Evolutionary conservation across 1,139 yeast genomes (phyloP).

Genomic region (Geotrichum siamense): DNA sequence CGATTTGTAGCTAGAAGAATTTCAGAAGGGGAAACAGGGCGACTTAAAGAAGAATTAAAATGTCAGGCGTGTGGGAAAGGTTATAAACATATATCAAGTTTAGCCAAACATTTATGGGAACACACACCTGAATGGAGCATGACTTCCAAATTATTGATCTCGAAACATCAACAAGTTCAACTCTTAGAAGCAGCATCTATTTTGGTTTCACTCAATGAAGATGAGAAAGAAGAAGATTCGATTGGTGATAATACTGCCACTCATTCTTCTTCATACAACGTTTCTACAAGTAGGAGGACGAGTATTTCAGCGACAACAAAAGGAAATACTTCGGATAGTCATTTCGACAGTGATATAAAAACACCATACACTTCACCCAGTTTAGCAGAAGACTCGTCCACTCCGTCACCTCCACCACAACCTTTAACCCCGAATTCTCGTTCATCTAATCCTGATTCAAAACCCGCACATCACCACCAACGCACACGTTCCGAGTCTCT

Average conservation of each 20-base stretch:
- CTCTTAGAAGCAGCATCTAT: constrained; percentile 82
- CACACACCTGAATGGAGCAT: constrained; percentile 92
- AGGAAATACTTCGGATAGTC: neutral
- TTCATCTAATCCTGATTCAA: neutral
- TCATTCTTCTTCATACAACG: constrained; percentile 1
- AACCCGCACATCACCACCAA: neutral
- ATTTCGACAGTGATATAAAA: neutral
- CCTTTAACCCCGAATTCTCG: constrained; percentile 14
- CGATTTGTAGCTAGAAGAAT: constrained; percentile 76
- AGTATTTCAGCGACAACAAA: neutral
- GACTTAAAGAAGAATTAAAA: constrained; percentile 72
- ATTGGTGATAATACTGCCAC: neutral
- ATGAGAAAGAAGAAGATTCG: constrained; percentile 27
- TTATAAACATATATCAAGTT: constrained; percentile 74
- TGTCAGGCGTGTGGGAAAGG: constrained; percentile 91
- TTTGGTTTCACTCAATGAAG: constrained; percentile 72
- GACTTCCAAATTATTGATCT: constrained; percentile 67
- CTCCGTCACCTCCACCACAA: constrained; percentile 18
- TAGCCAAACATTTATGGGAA: constrained; percentile 73
- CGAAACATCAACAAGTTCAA: constrained; percentile 91
- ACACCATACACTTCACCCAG: constrained; percentile 15
- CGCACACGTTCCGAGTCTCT: constrained; percentile 12
- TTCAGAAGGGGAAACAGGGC: constrained; percentile 79
- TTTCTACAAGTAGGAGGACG: neutral
- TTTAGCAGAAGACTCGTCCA: constrained; percentile 15